A percentile compares a stretch with the other conserved stretches of the same genome.
Evolutionary conservation across 129 eudicot species (phyloP).

Genomic region (Tanacetum coccineum): DNA sequence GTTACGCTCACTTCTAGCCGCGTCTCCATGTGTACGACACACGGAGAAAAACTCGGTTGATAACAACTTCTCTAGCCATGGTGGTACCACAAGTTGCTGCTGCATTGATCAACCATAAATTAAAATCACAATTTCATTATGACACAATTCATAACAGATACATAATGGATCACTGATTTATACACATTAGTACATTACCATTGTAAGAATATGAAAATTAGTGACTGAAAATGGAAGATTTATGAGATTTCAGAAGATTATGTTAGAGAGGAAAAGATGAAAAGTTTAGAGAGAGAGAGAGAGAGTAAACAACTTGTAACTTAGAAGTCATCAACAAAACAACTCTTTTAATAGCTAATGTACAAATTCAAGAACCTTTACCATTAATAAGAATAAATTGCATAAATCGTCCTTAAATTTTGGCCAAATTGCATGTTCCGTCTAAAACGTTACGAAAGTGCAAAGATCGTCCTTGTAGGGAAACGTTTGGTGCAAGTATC

Average conservation of each 20-base stretch:
- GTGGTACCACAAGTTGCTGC: conserved; percentile 58
- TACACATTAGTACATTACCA: conserved; percentile 26
- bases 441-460: too few relatives aligned
- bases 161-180: conserved; percentile 6
- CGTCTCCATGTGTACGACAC: conserved; percentile 70
- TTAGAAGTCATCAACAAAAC: conserved; percentile 65
- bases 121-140: conserved; percentile 21
- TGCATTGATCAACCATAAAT: conserved; percentile 20
- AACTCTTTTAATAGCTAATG: conserved; percentile 30
- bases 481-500: too few relatives aligned
- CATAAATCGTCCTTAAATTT: too few relatives aligned
- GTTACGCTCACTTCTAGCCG: conserved; percentile 79
- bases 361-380: conserved; percentile 7
- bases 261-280: conserved; percentile 32
- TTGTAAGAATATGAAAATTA: conserved; percentile 13
- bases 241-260: conserved; percentile 22
- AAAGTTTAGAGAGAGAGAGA: conserved; percentile 31
- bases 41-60: conserved; percentile 52
- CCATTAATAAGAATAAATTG: too few relatives aligned
- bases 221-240: conserved; percentile 22
- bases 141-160: not conserved
- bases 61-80: conserved; percentile 76
- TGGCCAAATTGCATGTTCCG: too few relatives aligned
- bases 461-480: too few relatives aligned
- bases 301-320: conserved; percentile 67